Base-by-base conservation (phyloP, 805 yeast genomes). In the Starmerella sirachaensis region DNA sequence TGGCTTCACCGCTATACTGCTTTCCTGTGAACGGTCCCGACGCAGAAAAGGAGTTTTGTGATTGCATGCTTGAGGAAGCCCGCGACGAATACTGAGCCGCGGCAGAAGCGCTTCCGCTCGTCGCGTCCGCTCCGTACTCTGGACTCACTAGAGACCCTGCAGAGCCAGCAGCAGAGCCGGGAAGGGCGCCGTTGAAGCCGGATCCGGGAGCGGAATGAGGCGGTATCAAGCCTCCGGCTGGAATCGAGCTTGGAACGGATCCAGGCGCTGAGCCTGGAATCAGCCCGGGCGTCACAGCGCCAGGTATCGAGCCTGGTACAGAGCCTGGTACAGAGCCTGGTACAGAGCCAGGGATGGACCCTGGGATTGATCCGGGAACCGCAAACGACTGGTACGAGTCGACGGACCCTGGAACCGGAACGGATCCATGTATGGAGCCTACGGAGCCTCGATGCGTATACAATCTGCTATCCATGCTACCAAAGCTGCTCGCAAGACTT, bases 281-380 rank as follows among this genome's bases (percentile, higher is more conserved):
- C n/a, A n/a, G n/a, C n/a, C n/a, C n/a, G n/a, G n/a, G n/a, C n/a
- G n/a, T n/a, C 2, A 18, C 20, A 6, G 31, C 27, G 13, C 35
- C 39, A 5, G 42, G 35, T 8, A 37, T 16, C 10, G 37, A 31
- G 6, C 46, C 44, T 5, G 35, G 39, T 7, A 32, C 18, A 4
- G 44, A 40, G 18, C 41, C 44, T 5, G 46, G 38, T 7, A 31
- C 12, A 13, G 38, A 38, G 3, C 42, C 38, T 9, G 45, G 44
- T 25, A 26, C 16, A 6, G 41, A 33, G 5, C 41, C 38, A 7
- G 37, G 36, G 11, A 36, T 18, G 6, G 40, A 36, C 4, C 40
- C 40, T 8, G 38, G 37, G 4, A 37, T 10, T 7, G 40, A 26
- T n/a, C 40, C 31, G 5, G 31, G n/a, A n/a, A n/a, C 37, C 13